Evolutionary conservation across 2,329 filamentous ascomycete genomes (phyloP).

Genomic region (Claviceps citrina): DNA sequence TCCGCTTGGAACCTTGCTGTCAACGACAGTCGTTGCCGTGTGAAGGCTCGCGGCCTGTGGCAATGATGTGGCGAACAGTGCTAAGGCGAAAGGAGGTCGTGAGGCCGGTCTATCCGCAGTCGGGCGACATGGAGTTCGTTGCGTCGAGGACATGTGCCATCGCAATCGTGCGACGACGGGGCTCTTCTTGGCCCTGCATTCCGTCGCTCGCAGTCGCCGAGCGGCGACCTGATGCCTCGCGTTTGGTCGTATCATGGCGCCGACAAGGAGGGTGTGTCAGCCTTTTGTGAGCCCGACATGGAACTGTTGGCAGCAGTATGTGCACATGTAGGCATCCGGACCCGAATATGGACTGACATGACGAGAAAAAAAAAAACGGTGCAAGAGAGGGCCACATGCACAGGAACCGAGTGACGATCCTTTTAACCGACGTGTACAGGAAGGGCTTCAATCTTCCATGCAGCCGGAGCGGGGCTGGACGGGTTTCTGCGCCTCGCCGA

Average conservation of each 20-base stretch:
- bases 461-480: too few species aligned
- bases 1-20: slow-evolving; percentile 18
- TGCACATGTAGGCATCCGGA: not conserved
- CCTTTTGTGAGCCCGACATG: not conserved
- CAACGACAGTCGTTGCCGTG: slow-evolving; percentile 16
- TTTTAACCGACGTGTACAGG: too few species aligned
- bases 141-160: not conserved
- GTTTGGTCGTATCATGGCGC: slow-evolving; percentile 9
- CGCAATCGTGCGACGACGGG: slow-evolving; percentile 2
- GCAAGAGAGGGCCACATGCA: too few species aligned
- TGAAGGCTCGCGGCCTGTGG: slow-evolving; percentile 6
- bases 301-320: not conserved
- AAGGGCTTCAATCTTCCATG: too few species aligned
- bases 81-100: not conserved
- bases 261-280: not conserved
- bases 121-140: not conserved
- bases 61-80: not conserved
- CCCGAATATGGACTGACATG: not conserved
- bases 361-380: not conserved
- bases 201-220: slow-evolving; percentile 9
- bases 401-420: too few species aligned
- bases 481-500: too few species aligned
- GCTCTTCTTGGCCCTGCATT: slow-evolving; percentile 3
- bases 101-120: not conserved
- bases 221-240: slow-evolving; percentile 6